Percentiles rank a stretch among this genome's conserved stretches.
phyloP scores from a whole-genome alignment of 2,329 filamentous ascomycete genomes.

The Alternaria hordeiaustralica region DNA sequence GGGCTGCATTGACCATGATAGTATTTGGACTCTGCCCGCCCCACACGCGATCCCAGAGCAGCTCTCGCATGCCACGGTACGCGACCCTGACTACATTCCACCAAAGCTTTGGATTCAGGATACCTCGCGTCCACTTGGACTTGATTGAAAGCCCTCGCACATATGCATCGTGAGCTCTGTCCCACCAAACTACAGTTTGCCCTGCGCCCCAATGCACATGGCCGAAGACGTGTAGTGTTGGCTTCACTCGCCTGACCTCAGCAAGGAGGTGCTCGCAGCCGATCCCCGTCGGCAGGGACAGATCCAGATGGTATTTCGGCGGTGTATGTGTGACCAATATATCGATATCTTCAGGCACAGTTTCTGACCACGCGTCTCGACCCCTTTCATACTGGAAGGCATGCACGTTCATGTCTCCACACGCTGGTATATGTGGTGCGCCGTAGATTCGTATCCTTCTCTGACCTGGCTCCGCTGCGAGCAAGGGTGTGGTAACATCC shows the following conservation, averaged over 20 bases:
- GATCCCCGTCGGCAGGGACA: constrained; percentile 64
- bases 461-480: constrained; percentile 20
- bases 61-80: constrained; percentile 59
- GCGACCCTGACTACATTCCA: constrained; percentile 59
- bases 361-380: constrained; percentile 73
- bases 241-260: constrained; percentile 77
- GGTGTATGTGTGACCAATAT: constrained; percentile 84
- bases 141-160: constrained; percentile 65
- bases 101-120: constrained; percentile 55
- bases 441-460: constrained; percentile 77
- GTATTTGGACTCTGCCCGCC: constrained; percentile 58
- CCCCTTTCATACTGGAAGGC: constrained; percentile 77
- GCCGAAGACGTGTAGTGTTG: constrained; percentile 80
- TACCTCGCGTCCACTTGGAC: constrained; percentile 45
- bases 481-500: constrained; percentile 25
- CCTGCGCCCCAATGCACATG: constrained; percentile 83
- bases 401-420: constrained; percentile 70
- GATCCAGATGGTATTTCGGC: constrained; percentile 72
- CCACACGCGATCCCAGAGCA: constrained; percentile 69
- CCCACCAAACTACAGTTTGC: constrained; percentile 73
- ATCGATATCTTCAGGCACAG: constrained; percentile 74
- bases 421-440: constrained; percentile 77
- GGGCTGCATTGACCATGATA: constrained; percentile 67
- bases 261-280: constrained; percentile 74
- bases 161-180: constrained; percentile 73